Evolutionary conservation across 164 flowering plant species (phyloP).

Genomic region (Liriodendron chinense): DNA sequence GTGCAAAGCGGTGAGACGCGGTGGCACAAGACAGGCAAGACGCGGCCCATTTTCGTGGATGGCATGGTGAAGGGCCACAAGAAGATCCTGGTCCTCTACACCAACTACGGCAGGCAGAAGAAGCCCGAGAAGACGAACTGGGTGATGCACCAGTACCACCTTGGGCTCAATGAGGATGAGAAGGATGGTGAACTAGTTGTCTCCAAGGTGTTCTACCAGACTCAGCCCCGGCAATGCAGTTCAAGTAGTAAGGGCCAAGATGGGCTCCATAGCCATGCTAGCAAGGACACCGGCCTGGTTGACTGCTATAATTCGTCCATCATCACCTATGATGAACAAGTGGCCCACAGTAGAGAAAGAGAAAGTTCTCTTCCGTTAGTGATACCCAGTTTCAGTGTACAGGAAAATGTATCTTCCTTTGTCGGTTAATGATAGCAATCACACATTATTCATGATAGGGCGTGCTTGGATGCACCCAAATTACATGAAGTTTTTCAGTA

Average conservation of each 20-base stretch:
- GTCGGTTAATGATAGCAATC: slow-evolving; percentile 15
- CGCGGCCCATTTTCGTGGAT: slow-evolving; percentile 53
- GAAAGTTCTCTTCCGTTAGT: slow-evolving; percentile 41
- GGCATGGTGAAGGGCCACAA: slow-evolving; percentile 74
- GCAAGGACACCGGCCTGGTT: slow-evolving; percentile 19
- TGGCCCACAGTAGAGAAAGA: slow-evolving; percentile 39
- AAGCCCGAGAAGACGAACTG: slow-evolving; percentile 94
- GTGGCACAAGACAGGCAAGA: slow-evolving; percentile 98
- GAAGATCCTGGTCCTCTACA: slow-evolving; percentile 87
- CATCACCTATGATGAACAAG: slow-evolving; percentile 20
- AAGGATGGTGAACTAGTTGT: slow-evolving; percentile 89
- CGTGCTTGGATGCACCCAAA: too few species aligned
- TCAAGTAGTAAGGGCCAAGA: slow-evolving; percentile 21
- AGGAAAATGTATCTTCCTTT: slow-evolving; percentile 55
- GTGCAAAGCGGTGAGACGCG: slow-evolving; percentile 84
- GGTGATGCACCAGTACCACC: slow-evolving; percentile 98
- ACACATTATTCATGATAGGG: too few species aligned
- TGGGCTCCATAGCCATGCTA: not conserved
- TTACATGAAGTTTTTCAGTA: too few species aligned
- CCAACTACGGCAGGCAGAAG: slow-evolving; percentile 79
- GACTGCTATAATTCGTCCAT: slow-evolving; percentile 37
- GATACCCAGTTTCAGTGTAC: slow-evolving; percentile 45
- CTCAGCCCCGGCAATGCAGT: slow-evolving; percentile 85
- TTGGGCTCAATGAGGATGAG: slow-evolving; percentile 84
- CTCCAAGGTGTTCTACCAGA: slow-evolving; percentile 92